Percentiles rank a stretch among this genome's conserved stretches.
Evolutionary conservation across 2,329 filamentous ascomycete genomes (phyloP).

Genomic region (Fulvia fulva): DNA sequence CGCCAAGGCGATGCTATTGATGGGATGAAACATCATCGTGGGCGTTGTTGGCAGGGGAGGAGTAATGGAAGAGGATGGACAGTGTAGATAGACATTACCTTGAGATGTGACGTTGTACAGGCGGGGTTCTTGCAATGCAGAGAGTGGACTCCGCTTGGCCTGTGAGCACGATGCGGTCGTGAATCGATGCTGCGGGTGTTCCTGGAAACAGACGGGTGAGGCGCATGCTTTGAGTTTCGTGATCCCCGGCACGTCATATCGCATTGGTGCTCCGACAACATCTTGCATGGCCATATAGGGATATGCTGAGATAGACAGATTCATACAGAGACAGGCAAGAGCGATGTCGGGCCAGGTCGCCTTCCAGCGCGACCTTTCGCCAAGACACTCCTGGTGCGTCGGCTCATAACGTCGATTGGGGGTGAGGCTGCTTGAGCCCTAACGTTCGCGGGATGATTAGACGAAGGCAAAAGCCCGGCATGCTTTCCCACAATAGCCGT

Average conservation of each 20-base stretch:
- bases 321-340: too few relatives aligned
- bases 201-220: neutral
- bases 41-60: neutral
- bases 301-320: too few relatives aligned
- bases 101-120: neutral
- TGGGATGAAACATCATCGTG: neutral
- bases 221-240: neutral
- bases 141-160: neutral
- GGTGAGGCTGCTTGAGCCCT: too few relatives aligned
- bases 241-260: neutral
- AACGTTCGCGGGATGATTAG: too few relatives aligned
- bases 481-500: too few relatives aligned
- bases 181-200: neutral
- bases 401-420: too few relatives aligned
- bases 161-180: neutral
- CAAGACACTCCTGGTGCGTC: too few relatives aligned
- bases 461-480: too few relatives aligned
- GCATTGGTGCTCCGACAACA: neutral
- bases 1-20: neutral
- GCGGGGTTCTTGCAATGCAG: neutral
- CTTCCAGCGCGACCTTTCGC: too few relatives aligned
- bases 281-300: neutral
- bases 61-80: neutral
- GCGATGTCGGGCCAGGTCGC: too few relatives aligned
- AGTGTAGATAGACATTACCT: neutral